Conservation (phyloP, 208 protist species). For the Trichomonas gallinae region DNA sequence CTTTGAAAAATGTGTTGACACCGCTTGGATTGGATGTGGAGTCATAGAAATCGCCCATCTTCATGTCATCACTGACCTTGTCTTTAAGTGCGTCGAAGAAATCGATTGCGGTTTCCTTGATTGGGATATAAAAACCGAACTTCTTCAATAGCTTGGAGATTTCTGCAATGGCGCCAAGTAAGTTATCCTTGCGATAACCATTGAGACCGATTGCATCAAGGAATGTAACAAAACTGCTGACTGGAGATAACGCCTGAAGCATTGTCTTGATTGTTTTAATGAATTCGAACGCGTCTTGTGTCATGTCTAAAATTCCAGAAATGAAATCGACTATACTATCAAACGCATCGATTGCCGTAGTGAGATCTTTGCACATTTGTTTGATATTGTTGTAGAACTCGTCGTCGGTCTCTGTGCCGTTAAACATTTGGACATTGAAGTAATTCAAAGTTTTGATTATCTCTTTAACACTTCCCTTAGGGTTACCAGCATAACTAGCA, state of each 20-base stretch:
- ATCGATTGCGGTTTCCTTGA: not conserved
- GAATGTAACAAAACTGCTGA: not conserved
- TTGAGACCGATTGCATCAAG: not conserved
- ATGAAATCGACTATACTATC: not conserved
- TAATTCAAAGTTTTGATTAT: not conserved
- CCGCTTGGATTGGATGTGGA: not conserved
- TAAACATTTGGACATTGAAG: not conserved
- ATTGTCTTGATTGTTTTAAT: not conserved
- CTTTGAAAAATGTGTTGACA: not conserved
- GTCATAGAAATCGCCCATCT: not conserved
- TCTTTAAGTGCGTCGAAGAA: not conserved
- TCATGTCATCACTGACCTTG: not conserved
- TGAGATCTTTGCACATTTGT: not conserved
- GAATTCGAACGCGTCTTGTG: not conserved
- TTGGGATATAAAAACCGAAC: not conserved
- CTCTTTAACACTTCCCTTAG: not conserved
- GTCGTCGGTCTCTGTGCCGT: not conserved
- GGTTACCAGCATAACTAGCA: not conserved
- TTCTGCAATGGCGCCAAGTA: not conserved
- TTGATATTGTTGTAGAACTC: not conserved
- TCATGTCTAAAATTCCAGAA: not conserved
- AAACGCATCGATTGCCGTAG: not conserved
- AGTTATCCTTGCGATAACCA: not conserved
- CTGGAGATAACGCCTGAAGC: not conserved
- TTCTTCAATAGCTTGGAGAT: not conserved